phyloP scores from a whole-genome alignment of 169 alveolate species.

The Eimeria acervulina region DNA sequence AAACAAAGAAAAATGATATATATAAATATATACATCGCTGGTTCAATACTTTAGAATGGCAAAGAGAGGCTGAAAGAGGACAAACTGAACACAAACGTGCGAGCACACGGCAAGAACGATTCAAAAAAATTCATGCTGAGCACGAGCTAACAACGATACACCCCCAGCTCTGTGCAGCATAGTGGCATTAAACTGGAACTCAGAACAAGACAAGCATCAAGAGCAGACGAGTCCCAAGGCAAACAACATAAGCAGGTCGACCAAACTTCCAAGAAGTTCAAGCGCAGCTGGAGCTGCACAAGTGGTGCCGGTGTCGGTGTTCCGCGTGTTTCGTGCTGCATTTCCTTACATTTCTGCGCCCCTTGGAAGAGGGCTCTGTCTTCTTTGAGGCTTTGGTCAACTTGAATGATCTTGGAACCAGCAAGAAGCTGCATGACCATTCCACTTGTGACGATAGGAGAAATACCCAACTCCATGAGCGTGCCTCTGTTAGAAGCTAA shows the following conservation, averaged over 20 bases:
- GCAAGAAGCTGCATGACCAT: conserved; percentile 99
- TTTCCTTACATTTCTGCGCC: conserved; percentile 83
- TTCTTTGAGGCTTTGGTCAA: conserved; percentile 98
- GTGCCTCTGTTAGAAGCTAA: conserved; percentile 99
- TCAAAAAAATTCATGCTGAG: neutral
- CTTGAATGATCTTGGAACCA: conserved; percentile 99
- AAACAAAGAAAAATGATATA: neutral
- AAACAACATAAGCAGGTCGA: neutral
- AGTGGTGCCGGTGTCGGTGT: too few species aligned
- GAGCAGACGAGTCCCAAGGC: neutral
- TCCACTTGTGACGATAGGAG: conserved; percentile 98
- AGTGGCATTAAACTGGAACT: neutral
- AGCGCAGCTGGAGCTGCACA: too few species aligned
- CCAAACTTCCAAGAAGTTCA: neutral
- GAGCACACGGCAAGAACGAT: neutral
- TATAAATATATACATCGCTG: too few species aligned
- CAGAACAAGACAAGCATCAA: neutral
- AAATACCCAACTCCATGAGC: conserved; percentile 98
- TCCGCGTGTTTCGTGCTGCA: neutral
- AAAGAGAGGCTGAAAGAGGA: neutral
- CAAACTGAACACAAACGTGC: neutral
- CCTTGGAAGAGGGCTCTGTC: conserved; percentile 98
- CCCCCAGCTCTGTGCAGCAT: too few species aligned
- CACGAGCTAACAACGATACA: neutral
- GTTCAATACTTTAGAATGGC: too few species aligned